phyloP scores from a whole-genome alignment of 2,329 filamentous ascomycete species.

The Xenosphaeropsis pyriputrescens region DNA sequence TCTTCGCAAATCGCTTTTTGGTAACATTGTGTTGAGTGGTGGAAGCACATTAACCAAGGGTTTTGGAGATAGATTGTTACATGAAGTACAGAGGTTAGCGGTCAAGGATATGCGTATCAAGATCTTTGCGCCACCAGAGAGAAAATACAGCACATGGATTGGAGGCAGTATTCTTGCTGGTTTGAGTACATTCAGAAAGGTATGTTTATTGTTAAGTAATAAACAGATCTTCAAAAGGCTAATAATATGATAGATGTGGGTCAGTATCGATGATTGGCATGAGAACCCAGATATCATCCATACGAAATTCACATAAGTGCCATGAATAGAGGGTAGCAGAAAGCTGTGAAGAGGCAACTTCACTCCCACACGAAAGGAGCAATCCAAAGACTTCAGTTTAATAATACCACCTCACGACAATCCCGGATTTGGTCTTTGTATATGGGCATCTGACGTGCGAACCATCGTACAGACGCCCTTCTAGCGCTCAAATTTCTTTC shows the following conservation, averaged over 20 bases:
- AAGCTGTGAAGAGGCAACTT: too few relatives aligned
- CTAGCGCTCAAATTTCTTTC: too few relatives aligned
- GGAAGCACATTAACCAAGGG: conserved; percentile 94
- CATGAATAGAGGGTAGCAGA: too few relatives aligned
- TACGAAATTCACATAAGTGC: conserved; percentile 70
- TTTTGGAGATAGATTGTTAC: conserved; percentile 82
- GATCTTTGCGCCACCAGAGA: conserved; percentile 93
- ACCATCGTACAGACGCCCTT: too few relatives aligned
- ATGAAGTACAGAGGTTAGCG: conserved; percentile 83
- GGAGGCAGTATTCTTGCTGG: conserved; percentile 94
- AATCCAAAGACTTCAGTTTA: too few relatives aligned
- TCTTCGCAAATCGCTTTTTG: conserved; percentile 82
- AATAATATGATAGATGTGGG: conserved; percentile 69
- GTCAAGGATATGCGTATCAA: conserved; percentile 99
- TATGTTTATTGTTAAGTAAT: conserved; percentile 24
- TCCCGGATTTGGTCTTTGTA: too few relatives aligned
- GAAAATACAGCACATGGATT: conserved; percentile 99
- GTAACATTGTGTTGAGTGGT: conserved; percentile 93
- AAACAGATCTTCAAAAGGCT: conserved; percentile 4
- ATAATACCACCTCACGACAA: too few relatives aligned
- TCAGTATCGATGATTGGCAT: conserved; percentile 98
- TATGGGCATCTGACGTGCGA: too few relatives aligned
- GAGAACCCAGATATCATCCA: conserved; percentile 99
- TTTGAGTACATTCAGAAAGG: conserved; percentile 96
- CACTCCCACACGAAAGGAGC: too few relatives aligned